A percentile compares a stretch with the other conserved stretches of the same genome.
These are phyloP conservation scores for Rhododendron griersonianum DNA, from an alignment of 148 eudicot genomes.

Conservation along the genomic window DNA sequence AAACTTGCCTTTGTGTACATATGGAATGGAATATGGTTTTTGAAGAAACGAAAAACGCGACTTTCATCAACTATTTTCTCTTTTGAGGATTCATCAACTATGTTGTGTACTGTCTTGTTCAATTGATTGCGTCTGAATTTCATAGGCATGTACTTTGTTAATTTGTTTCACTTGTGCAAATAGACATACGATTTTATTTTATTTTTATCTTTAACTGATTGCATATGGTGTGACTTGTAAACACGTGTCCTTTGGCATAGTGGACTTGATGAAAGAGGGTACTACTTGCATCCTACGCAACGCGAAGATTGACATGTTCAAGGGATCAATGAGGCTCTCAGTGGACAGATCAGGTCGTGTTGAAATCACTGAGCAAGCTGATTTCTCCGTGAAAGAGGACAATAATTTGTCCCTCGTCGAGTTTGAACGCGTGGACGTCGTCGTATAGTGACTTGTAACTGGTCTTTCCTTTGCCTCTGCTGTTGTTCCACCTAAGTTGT, in stretches of 20 bases:
- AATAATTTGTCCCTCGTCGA: conserved; percentile 39
- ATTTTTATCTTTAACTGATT: neutral
- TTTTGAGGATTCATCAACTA: neutral
- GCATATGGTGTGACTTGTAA: neutral
- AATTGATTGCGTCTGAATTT: neutral
- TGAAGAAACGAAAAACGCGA: neutral
- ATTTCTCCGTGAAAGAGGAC: conserved; percentile 34
- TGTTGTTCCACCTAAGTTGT: neutral
- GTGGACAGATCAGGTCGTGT: conserved; percentile 39
- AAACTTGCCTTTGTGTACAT: neutral
- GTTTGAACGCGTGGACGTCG: conserved; percentile 33
- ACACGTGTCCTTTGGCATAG: conserved; percentile 13
- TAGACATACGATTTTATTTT: neutral
- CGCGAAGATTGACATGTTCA: conserved; percentile 44
- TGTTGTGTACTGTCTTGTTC: neutral
- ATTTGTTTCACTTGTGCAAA: neutral
- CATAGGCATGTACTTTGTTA: neutral
- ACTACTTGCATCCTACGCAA: conserved; percentile 27
- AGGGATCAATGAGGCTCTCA: conserved; percentile 45
- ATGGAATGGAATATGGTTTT: neutral
- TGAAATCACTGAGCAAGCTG: conserved; percentile 32
- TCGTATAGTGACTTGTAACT: conserved; percentile 11
- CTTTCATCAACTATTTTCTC: neutral
- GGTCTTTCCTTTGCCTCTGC: neutral
- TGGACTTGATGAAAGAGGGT: conserved; percentile 41